These are phyloP conservation scores for Peronospora tabacina DNA, from an alignment of 352 stramenopile genomes.

Conservation along the genomic window DNA sequence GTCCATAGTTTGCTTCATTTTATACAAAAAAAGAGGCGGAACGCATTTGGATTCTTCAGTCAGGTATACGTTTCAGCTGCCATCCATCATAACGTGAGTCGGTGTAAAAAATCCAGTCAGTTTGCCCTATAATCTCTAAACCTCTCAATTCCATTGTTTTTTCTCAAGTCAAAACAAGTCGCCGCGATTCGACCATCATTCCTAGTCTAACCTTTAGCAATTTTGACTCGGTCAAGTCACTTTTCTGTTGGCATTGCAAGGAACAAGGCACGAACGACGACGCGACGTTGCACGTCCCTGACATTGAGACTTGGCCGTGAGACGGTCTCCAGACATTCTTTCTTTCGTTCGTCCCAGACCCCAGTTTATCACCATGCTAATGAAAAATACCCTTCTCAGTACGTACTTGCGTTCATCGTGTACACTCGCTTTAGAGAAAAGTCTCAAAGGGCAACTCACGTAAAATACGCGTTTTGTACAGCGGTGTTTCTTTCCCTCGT, in stretches of 20 bases:
- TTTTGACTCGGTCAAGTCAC: conserved; percentile 6
- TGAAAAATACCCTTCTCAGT: conserved; percentile 79
- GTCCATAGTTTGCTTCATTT: no score
- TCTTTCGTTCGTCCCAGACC: neutral
- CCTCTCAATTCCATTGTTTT: conserved; percentile 1
- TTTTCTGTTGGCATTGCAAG: conserved; percentile 24
- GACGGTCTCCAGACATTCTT: neutral
- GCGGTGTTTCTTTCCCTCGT: conserved; percentile 71
- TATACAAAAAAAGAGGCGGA: neutral
- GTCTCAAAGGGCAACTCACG: neutral
- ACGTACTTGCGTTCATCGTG: conserved; percentile 17
- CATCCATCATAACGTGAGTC: no score
- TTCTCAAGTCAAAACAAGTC: neutral
- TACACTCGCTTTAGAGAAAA: conserved; percentile 11
- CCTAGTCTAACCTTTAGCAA: conserved; percentile 6
- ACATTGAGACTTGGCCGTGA: neutral
- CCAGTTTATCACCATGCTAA: conserved; percentile 22
- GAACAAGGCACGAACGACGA: conserved; percentile 3
- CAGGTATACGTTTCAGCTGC: no score
- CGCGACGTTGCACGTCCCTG: neutral
- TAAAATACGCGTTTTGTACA: conserved; percentile 15
- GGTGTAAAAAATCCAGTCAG: conserved; percentile 27
- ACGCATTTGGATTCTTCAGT: neutral
- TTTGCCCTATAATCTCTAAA: conserved; percentile 16
- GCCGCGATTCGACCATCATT: neutral